Evolutionary conservation across 257 asterid genomes (phyloP).

Genomic region (Plectranthus barbatus): DNA sequence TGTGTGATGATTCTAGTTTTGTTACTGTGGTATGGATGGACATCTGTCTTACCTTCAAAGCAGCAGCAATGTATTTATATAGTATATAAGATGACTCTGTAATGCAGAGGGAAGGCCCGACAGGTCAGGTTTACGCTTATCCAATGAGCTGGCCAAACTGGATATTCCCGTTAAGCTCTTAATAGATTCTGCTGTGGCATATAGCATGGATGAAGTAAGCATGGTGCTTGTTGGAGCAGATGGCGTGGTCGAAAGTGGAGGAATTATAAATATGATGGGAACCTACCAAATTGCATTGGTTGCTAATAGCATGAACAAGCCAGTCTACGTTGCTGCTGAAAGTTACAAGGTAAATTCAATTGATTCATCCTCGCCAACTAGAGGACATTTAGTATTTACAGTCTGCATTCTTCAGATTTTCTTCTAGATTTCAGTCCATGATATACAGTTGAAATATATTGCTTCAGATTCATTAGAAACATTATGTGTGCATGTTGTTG

Average conservation of each 20-base stretch:
- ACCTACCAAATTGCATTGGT: slow-evolving; percentile 91
- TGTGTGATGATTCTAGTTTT: background rate
- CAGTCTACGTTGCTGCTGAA: slow-evolving; percentile 66
- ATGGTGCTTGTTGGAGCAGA: slow-evolving; percentile 96
- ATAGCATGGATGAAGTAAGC: slow-evolving; percentile 88
- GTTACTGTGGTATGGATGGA: background rate
- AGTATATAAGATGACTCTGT: slow-evolving; percentile 9
- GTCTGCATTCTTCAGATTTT: background rate
- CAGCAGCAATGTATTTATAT: background rate
- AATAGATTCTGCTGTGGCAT: slow-evolving; percentile 8
- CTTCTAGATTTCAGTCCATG: background rate
- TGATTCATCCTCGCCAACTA: background rate
- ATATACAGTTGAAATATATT: background rate
- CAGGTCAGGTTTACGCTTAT: slow-evolving; percentile 69
- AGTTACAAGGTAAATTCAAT: slow-evolving; percentile 84
- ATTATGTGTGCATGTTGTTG: slow-evolving; percentile 1
- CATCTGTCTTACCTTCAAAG: background rate
- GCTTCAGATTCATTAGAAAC: background rate
- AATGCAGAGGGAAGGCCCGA: slow-evolving; percentile 91
- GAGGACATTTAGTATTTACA: background rate
- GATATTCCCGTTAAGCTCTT: slow-evolving; percentile 86
- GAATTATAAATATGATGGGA: slow-evolving; percentile 94
- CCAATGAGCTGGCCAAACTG: slow-evolving; percentile 83
- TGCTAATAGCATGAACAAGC: slow-evolving; percentile 50
- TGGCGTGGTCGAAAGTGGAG: slow-evolving; percentile 96